Percentiles rank a stretch among this genome's conserved stretches.
Conservation (phyloP, 768 basidiomycete genomes). For the Macrocybe gigantea region DNA sequence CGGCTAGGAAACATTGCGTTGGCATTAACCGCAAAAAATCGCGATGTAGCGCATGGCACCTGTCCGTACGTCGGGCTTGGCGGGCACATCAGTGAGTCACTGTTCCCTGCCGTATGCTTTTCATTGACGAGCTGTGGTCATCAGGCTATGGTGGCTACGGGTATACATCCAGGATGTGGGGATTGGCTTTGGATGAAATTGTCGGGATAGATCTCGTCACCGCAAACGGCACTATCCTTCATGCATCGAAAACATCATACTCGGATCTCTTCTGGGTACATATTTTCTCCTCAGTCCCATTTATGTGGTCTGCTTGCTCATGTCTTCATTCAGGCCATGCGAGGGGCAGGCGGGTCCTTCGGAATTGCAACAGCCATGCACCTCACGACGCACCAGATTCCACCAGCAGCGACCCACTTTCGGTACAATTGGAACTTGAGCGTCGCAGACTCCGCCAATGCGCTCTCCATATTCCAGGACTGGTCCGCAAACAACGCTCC, state of each 20-base stretch:
- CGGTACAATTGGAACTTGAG: not conserved
- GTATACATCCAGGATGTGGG: conserved; percentile 22
- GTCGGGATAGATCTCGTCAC: conserved; percentile 19
- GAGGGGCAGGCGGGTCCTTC: conserved; percentile 1
- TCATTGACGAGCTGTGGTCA: not conserved
- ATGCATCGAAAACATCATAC: conserved; percentile 12
- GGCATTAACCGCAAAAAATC: not conserved
- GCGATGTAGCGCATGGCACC: not conserved
- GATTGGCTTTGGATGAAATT: conserved; percentile 20
- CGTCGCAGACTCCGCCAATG: not conserved
- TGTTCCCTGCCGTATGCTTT: not conserved
- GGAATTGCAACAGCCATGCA: not conserved
- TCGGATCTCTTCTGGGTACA: conserved; percentile 23
- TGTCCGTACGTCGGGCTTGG: conserved; percentile 1
- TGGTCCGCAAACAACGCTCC: not conserved
- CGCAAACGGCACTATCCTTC: conserved; percentile 19
- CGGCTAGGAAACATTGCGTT: not conserved
- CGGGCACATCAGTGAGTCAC: not conserved
- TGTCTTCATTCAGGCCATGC: not conserved
- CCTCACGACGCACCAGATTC: not conserved
- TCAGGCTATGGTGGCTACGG: conserved; percentile 20
- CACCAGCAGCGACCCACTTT: conserved; percentile 1
- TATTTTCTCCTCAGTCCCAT: not conserved
- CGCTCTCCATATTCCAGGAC: not conserved
- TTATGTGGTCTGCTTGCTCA: not conserved